phyloP scores from a whole-genome alignment of 2,329 filamentous ascomycete genomes.

The Hysterium pulicare region DNA sequence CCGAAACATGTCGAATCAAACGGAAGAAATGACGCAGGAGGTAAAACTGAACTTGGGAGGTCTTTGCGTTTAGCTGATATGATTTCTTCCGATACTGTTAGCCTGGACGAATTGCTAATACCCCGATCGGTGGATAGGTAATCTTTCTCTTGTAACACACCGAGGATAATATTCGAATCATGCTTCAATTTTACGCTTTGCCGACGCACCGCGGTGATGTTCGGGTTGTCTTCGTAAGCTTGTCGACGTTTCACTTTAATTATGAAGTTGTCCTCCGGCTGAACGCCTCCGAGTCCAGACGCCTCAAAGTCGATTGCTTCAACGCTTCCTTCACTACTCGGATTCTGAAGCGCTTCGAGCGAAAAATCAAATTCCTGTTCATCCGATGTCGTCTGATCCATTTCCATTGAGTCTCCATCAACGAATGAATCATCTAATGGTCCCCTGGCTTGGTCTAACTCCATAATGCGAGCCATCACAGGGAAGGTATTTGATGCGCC shows the following conservation, averaged over 20 bases:
- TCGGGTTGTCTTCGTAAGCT: conserved; percentile 6
- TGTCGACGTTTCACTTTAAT: conserved; percentile 49
- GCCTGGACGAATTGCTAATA: conserved; percentile 7
- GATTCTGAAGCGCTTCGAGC: conserved; percentile 22
- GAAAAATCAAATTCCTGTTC: conserved; percentile 38
- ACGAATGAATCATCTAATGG: conserved; percentile 16
- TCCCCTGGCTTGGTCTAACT: conserved; percentile 26
- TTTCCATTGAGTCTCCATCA: conserved; percentile 25
- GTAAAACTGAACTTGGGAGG: conserved; percentile 44
- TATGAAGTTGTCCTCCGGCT: conserved; percentile 54
- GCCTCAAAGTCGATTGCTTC: conserved; percentile 41
- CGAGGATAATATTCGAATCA: conserved; percentile 31
- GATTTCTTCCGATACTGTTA: conserved; percentile 59
- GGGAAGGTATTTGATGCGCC: conserved; percentile 13
- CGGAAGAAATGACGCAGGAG: conserved; percentile 43
- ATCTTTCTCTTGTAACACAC: conserved; percentile 25
- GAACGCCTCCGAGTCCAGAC: conserved; percentile 58
- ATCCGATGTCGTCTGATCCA: conserved; percentile 26
- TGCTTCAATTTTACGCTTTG: conserved; percentile 9
- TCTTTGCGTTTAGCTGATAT: conserved; percentile 66
- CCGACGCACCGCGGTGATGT: conserved; percentile 3
- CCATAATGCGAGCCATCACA: conserved; percentile 11
- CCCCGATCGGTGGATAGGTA: conserved; percentile 6
- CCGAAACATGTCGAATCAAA: conserved; percentile 35
- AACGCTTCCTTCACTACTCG: conserved; percentile 21